Evolutionary conservation across 192 early-diverging fungal species (phyloP), one percentile per base, ranked within the genome.

Genomic region (Coemansia sp.): DNA sequence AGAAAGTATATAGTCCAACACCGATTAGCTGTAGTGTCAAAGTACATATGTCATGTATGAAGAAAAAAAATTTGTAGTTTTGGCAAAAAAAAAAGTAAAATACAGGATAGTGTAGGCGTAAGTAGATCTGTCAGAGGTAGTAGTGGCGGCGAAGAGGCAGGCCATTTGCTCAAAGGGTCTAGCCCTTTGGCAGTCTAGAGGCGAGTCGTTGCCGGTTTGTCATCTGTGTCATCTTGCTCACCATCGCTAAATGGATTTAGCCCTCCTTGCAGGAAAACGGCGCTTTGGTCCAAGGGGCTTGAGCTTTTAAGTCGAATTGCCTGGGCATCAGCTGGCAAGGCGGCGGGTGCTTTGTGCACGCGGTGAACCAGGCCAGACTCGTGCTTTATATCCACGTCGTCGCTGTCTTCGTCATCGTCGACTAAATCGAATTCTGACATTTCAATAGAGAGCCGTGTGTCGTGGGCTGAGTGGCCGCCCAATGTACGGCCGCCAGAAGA

Each of bases 401-500:
- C 23, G 5, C 18, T 11, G 23, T 24, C 46, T 13, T 67, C 57
- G 13, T 55, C 61, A 18, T 23, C 59, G 42, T 71, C 63, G 63
- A 35, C 56, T 1, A 58, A 2, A 20, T 72, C 63, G 65, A 78
- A 69, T 31, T 72, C 73, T 4, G 63, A 46, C 60, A 73, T 42
- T 13, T 75, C 78, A 21, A 66, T 59, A 33, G 78, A 75, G 6
- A 63, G 20, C 38, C 57, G 67, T 9, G 62, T 34, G 13, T 43
- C 66, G 10, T 35, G 66, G 37, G 50, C 48, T 11, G 40, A 51
- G 59, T 58, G 33, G 60, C 64, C 45, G 18, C 40, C 48, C 63
- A 82, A 39, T 35, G 73, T 76, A 50, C 71, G 62, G 60, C 74
- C 67, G 9, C 58, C 62, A 7, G 62, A 60, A 2, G 73, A 65